Percentiles rank a stretch among this genome's conserved stretches.
phyloP scores from a whole-genome alignment of 2,329 filamentous ascomycete species.

The Amphichorda felina region DNA sequence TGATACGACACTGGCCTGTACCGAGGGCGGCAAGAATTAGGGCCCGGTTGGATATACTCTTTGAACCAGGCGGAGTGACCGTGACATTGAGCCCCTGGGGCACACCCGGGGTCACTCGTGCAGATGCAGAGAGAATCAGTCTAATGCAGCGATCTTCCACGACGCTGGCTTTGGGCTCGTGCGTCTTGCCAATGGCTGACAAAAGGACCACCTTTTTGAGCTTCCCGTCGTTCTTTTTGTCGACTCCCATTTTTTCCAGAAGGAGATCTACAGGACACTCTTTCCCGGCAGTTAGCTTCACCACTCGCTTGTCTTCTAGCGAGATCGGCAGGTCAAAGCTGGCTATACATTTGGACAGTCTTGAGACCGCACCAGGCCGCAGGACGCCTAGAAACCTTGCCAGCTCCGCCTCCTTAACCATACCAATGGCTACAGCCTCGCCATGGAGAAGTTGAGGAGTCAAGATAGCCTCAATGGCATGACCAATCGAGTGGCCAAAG shows the following conservation, averaged over 20 bases:
- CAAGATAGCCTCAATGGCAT: conserved; percentile 90
- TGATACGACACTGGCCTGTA: conserved; percentile 74
- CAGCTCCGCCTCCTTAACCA: conserved; percentile 95
- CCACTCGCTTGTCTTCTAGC: conserved; percentile 69
- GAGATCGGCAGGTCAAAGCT: conserved; percentile 85
- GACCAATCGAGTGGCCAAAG: conserved; percentile 95
- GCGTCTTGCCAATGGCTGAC: conserved; percentile 76
- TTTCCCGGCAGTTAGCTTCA: conserved; percentile 75
- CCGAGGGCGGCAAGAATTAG: conserved; percentile 89
- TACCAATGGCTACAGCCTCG: conserved; percentile 91
- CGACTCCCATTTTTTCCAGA: conserved; percentile 87
- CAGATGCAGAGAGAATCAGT: conserved; percentile 69
- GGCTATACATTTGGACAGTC: conserved; percentile 86
- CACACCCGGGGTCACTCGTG: conserved; percentile 63
- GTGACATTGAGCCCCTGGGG: conserved; percentile 53
- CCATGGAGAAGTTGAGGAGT: conserved; percentile 93
- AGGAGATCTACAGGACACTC: conserved; percentile 77
- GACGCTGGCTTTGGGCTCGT: conserved; percentile 78
- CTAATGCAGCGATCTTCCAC: conserved; percentile 80
- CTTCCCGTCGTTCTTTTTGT: conserved; percentile 95
- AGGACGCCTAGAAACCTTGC: conserved; percentile 81
- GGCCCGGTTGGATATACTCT: conserved; percentile 94
- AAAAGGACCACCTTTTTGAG: conserved; percentile 95
- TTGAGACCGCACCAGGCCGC: conserved; percentile 75
- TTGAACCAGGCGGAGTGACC: conserved; percentile 86